Conservation (phyloP, 768 basidiomycete genomes). For the Daedalea quercina region DNA sequence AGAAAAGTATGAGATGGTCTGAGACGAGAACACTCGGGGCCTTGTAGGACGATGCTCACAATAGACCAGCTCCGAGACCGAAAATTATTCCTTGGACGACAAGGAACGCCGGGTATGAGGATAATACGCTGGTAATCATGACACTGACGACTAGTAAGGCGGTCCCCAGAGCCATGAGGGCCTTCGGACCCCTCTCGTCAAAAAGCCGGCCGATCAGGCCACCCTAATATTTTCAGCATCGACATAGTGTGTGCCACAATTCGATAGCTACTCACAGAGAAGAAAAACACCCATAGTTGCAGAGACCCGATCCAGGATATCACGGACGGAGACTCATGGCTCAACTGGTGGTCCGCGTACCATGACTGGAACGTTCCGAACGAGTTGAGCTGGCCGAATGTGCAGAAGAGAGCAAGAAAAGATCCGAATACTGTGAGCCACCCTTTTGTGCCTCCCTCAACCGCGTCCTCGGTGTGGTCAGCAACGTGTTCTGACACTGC, state of each 20-base stretch:
- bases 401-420: conserved; percentile 59
- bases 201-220: conserved; percentile 55
- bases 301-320: conserved; percentile 68
- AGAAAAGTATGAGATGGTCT: neutral
- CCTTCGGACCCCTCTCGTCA: conserved; percentile 51
- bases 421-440: conserved; percentile 57
- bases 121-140: conserved; percentile 52
- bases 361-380: conserved; percentile 70
- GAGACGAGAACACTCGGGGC: neutral
- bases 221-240: conserved; percentile 33
- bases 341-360: conserved; percentile 57
- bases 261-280: conserved; percentile 51
- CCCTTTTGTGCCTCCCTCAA: conserved; percentile 24
- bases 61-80: conserved; percentile 53
- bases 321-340: conserved; percentile 39
- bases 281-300: conserved; percentile 66
- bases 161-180: conserved; percentile 45
- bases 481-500: neutral
- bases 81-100: conserved; percentile 58
- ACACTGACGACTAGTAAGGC: conserved; percentile 42
- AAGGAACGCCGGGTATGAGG: conserved; percentile 52
- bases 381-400: conserved; percentile 66
- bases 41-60: conserved; percentile 45
- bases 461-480: neutral
- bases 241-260: neutral